Base-by-base conservation (phyloP, 169 alveolate species). In the Prorocentrum cordatum region DNA sequence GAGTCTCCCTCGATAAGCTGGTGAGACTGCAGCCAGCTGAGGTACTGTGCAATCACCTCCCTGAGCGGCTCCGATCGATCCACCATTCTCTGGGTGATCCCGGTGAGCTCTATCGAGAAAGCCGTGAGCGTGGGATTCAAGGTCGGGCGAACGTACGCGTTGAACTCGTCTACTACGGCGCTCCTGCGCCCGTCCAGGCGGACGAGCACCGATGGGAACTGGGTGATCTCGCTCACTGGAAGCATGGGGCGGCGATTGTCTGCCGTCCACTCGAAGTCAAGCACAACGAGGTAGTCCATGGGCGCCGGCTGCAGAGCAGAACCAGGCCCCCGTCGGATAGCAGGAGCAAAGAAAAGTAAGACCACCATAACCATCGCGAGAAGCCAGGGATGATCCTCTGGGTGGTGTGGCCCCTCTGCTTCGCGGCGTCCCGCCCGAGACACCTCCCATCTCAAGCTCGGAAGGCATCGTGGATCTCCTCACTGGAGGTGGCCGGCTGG, bases 251-350 rank as follows among this genome's bases (percentile, higher is more conserved):
- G 38, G 29, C 58, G 45, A 47, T 61, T 79, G 68, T 82, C 90
- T 2, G 88, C 88, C 6, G 90, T 82, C 90, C 90, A 82, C 58
- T 82, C 90, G 20, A 82, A 82, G 90, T 82, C 90, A 9, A 82
- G 36, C 16, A 82, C 90, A 0, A 82, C 90, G 20, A 59, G 38
- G n/a, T 59, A 27, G 4, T 59, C 68, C n/a, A 59, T 26, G 36
- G 68, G 20, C 36, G 14, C 14, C 68, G 68, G 68, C 68, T 59
- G 68, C 68, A 59, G n/a, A 2, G 68, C 38, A 32, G 68, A 59
- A 6, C 68, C 68, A 4, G 68, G 68, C 0, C 68, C 68, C 33
- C 68, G 68, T 35, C 68, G 68, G 35, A 59, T 59, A n/a, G n/a
- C n/a, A n/a, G n/a, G n/a, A n/a, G n/a, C n/a, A n/a, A n/a, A n/a